Base-by-base conservation (phyloP, 176 grass and related monocot genomes). In the Carex pumila region DNA sequence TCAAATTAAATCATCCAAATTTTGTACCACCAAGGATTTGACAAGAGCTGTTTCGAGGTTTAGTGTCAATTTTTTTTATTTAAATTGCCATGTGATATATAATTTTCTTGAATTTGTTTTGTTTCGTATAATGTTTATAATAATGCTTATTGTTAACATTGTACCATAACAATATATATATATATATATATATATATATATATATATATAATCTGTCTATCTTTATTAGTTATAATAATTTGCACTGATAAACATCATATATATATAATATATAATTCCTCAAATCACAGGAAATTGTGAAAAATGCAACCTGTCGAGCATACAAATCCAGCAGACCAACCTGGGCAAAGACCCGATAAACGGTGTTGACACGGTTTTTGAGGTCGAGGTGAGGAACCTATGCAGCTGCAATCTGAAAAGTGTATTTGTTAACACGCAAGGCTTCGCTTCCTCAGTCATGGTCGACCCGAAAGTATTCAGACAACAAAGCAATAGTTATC, bases 391-490 rank as follows among this genome's bases (percentile, higher is more conserved):
- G 74, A 85, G 47, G 21, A 95, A 95, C 85, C 49, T 67, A 4
- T 92, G 93, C 87, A 29, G 15, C 43, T 95, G 93, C 87, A 71
- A 80, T 13, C 36, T 91, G 15, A 82, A 75, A 37, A 79, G 6
- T 2, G 79, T 95, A 1, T 70, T 45, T 50, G 64, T 95, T 30
- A 82, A 89, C 34, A 89, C 90, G 11, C 88, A 86, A 73, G 93
- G 93, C 32, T 95, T 95, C 79, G 86, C 90, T 0, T 92, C 90
- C 83, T 95, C 93, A 0, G 79, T 89, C 7, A 10, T 84, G 64
- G 88, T 95, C 22, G 90, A 95, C 80, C 90, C 85, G 6, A 82
- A 81, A 49, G 30, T 92, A 41, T 95, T 95, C 79, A 89, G 90
- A 2, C 88, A 80, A 1, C 84, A 90, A 12, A 78, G 82, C 17